phyloP scores from a whole-genome alignment of 305 asterid species.

The Fraxinus platypoda region DNA sequence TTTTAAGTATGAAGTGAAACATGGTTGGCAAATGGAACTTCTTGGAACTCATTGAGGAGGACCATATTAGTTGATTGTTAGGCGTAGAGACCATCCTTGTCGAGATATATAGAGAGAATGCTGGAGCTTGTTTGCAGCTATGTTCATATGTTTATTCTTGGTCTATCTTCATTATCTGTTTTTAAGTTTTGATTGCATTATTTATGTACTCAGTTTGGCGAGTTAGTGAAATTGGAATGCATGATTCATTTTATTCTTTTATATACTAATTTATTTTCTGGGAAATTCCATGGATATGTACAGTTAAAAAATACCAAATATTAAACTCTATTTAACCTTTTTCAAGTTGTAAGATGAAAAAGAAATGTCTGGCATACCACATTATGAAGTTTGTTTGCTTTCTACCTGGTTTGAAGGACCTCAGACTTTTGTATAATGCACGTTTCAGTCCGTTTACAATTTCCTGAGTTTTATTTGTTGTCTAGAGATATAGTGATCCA shows the following conservation, averaged over 20 bases:
- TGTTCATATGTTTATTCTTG: neutral
- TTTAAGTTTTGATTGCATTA: neutral
- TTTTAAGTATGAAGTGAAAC: slow-evolving; percentile 1
- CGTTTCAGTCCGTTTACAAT: neutral
- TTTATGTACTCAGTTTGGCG: neutral
- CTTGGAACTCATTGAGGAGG: neutral
- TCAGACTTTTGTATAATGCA: neutral
- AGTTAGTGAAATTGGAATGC: neutral
- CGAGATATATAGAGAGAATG: neutral
- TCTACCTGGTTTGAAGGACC: neutral
- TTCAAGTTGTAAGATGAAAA: neutral
- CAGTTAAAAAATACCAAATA: neutral
- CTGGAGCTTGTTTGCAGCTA: neutral
- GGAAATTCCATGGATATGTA: neutral
- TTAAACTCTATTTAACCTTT: neutral
- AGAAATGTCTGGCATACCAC: neutral
- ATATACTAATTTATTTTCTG: neutral
- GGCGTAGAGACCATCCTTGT: neutral
- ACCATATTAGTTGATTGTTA: neutral
- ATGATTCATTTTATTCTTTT: neutral
- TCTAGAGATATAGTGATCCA: neutral
- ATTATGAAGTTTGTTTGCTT: neutral
- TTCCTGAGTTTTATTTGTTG: neutral
- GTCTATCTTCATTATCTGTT: neutral
- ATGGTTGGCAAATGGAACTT: neutral